These are phyloP conservation scores for Talaromyces borbonicus DNA, from an alignment of 495 filamentous ascomycete genomes.

Conservation along the genomic window DNA sequence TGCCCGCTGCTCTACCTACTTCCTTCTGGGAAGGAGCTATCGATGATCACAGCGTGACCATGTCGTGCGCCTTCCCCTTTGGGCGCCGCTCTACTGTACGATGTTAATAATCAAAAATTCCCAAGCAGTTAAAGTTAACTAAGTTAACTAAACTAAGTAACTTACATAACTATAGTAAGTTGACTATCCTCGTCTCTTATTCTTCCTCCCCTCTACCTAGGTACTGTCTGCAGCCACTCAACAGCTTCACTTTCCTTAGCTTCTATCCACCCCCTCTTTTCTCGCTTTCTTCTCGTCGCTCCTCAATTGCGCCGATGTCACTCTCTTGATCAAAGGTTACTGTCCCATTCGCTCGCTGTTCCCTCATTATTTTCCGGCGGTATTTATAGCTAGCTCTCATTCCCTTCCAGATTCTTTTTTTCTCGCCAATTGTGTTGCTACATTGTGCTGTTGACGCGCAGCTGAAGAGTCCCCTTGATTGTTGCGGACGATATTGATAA, in stretches of 20 bases:
- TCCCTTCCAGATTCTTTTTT: not conserved
- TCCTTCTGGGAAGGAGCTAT: not conserved
- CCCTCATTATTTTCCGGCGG: not conserved
- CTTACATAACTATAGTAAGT: not conserved
- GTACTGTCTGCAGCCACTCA: too few relatives aligned
- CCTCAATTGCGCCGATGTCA: slow-evolving; percentile 1
- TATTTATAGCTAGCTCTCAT: slow-evolving; percentile 2
- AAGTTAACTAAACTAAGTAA: too few relatives aligned
- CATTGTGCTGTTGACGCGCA: slow-evolving; percentile 4
- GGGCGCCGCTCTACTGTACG: too few relatives aligned
- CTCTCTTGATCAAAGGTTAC: not conserved
- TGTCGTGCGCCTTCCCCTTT: not conserved
- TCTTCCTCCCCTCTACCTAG: too few relatives aligned
- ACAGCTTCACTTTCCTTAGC: too few relatives aligned
- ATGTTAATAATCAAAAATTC: too few relatives aligned
- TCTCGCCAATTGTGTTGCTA: not conserved
- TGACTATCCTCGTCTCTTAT: not conserved
- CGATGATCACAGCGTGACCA: not conserved
- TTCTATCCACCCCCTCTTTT: not conserved
- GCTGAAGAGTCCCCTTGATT: not conserved
- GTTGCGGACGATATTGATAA: too few relatives aligned
- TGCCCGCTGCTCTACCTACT: too few relatives aligned
- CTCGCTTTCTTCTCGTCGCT: not conserved
- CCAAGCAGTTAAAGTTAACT: too few relatives aligned
- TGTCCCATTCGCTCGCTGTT: not conserved